phyloP scores from a whole-genome alignment of 352 stramenopile species.

The Thalassiosira exigua region DNA sequence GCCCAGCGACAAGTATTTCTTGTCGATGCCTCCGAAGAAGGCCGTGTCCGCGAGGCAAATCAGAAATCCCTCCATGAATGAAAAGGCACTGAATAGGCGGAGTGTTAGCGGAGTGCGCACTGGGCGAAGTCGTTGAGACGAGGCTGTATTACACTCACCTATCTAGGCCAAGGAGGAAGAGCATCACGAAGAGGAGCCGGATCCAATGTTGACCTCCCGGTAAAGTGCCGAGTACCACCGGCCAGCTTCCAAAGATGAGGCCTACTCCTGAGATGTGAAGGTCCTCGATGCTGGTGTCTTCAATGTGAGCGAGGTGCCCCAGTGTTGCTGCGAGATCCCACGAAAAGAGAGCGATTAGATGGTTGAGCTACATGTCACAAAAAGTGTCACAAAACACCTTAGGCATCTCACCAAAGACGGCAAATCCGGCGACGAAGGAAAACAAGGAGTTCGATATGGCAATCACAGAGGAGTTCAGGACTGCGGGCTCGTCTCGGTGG shows the following conservation, averaged over 20 bases:
- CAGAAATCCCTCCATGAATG: conserved; percentile 67
- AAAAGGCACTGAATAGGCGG: conserved; percentile 72
- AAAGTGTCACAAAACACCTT: not conserved
- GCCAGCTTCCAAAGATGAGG: conserved; percentile 70
- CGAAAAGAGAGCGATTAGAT: not conserved
- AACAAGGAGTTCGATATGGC: conserved; percentile 72
- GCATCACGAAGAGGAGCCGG: conserved; percentile 73
- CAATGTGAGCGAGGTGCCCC: conserved; percentile 55
- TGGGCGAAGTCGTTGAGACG: conserved; percentile 71
- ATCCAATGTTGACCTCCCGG: conserved; percentile 58
- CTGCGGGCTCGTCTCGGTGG: conserved; percentile 40
- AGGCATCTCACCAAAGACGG: conserved; percentile 60
- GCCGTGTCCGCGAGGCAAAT: conserved; percentile 46
- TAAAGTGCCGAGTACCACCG: conserved; percentile 69
- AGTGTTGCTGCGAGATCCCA: conserved; percentile 62
- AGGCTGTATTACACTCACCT: no score
- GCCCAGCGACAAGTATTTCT: conserved; percentile 17
- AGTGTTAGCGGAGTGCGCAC: conserved; percentile 58
- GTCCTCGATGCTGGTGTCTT: conserved; percentile 29
- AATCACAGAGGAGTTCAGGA: conserved; percentile 67
- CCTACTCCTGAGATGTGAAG: conserved; percentile 44
- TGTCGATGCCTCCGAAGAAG: conserved; percentile 22
- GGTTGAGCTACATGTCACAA: not conserved
- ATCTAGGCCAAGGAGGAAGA: conserved; percentile 81
- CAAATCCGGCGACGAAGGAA: conserved; percentile 77